phyloP scores from a whole-genome alignment of 306 rosid genomes.

The Trifolium repens region DNA sequence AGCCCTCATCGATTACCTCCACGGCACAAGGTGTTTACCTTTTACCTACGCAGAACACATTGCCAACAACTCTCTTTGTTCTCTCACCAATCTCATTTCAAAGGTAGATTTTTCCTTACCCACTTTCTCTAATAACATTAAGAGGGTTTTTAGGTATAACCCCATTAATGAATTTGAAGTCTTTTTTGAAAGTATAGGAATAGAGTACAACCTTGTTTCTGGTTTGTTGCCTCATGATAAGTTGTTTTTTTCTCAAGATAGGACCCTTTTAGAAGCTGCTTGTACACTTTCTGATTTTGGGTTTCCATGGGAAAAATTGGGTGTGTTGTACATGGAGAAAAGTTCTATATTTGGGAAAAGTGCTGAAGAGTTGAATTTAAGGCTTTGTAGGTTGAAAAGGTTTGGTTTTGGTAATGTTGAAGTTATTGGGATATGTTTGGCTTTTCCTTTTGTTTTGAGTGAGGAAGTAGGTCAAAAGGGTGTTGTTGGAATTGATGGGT shows the following conservation, averaged over 20 bases:
- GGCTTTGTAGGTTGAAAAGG: slow-evolving; percentile 47
- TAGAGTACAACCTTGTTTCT: slow-evolving; percentile 44
- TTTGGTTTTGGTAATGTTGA: slow-evolving; percentile 55
- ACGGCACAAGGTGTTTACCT: slow-evolving; percentile 58
- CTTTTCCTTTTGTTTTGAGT: slow-evolving; percentile 60
- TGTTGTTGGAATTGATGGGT: slow-evolving; percentile 41
- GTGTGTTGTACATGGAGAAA: slow-evolving; percentile 57
- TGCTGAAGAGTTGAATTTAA: slow-evolving; percentile 37
- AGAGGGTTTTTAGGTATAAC: slow-evolving; percentile 63
- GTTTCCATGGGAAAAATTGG: slow-evolving; percentile 71
- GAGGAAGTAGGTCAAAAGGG: slow-evolving; percentile 43
- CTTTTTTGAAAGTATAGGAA: slow-evolving; percentile 77
- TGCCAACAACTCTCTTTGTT: slow-evolving; percentile 50
- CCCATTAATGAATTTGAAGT: slow-evolving; percentile 75
- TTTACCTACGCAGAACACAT: slow-evolving; percentile 66
- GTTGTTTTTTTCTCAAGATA: slow-evolving; percentile 63
- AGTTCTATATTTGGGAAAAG: slow-evolving; percentile 51
- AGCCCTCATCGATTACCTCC: slow-evolving; percentile 65
- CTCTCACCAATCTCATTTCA: slow-evolving; percentile 50
- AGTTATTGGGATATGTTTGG: slow-evolving; percentile 62
- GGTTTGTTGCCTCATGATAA: slow-evolving; percentile 56
- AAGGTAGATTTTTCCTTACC: slow-evolving; percentile 48
- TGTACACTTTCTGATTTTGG: slow-evolving; percentile 63
- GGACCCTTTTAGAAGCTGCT: slow-evolving; percentile 53
- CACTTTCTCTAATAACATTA: slow-evolving; percentile 47